Evolutionary conservation across 2,329 filamentous ascomycete genomes (phyloP).

Genomic region (Microthyrium microscopicum): DNA sequence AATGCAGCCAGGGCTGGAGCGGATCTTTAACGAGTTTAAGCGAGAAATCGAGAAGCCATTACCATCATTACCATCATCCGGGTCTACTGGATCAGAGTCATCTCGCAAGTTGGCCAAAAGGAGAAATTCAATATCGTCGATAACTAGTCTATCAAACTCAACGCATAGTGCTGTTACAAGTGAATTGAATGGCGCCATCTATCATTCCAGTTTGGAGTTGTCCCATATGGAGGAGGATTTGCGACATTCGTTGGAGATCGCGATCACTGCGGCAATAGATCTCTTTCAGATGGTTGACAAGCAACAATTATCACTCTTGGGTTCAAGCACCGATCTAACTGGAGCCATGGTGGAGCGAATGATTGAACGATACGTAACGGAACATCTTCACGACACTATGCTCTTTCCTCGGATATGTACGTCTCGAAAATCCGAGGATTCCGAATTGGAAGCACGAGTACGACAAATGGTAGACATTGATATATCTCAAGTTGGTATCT

Average conservation of each 20-base stretch:
- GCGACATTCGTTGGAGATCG: conserved; percentile 75
- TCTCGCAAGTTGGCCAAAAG: too few relatives aligned
- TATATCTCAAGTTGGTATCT: conserved; percentile 83
- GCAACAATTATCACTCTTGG: conserved; percentile 79
- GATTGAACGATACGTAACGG: conserved; percentile 86
- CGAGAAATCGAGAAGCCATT: conserved; percentile 71
- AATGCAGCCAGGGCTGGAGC: conserved; percentile 84
- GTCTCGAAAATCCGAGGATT: conserved; percentile 64
- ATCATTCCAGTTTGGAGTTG: conserved; percentile 36
- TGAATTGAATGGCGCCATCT: conserved; percentile 1
- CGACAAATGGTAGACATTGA: conserved; percentile 88
- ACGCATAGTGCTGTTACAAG: conserved; percentile 21
- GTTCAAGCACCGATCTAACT: conserved; percentile 83
- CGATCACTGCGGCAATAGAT: conserved; percentile 85
- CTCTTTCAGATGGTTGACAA: conserved; percentile 93
- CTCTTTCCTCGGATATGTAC: conserved; percentile 70
- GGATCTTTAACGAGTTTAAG: conserved; percentile 77
- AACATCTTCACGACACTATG: conserved; percentile 73
- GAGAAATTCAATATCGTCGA: too few relatives aligned
- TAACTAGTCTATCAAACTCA: conserved; percentile 17
- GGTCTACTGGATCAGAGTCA: conserved; percentile 7
- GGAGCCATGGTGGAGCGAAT: conserved; percentile 82
- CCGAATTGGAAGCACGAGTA: conserved; percentile 77
- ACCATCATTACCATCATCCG: conserved; percentile 34
- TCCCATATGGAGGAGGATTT: conserved; percentile 88